Percentiles rank a stretch among this genome's conserved stretches.
These are phyloP conservation scores for Stephania japonica DNA, from an alignment of 164 flowering plant species.

Conservation along the genomic window DNA sequence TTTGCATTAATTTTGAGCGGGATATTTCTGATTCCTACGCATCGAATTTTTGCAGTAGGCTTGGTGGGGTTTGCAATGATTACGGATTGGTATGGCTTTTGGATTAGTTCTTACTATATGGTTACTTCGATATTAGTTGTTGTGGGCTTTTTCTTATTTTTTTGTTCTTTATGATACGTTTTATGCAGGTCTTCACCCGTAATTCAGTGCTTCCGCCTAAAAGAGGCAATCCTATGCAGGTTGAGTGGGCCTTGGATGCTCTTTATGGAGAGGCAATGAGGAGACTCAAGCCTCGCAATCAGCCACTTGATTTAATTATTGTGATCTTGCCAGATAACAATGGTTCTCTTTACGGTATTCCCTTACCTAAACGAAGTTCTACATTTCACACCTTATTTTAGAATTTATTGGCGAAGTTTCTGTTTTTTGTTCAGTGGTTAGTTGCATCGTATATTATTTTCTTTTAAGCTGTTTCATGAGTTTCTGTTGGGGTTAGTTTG, in stretches of 20 bases:
- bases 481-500: no score
- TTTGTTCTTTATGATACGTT: no score
- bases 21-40: background rate
- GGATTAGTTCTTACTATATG: background rate
- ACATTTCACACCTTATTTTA: no score
- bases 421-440: background rate
- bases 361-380: background rate
- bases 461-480: no score
- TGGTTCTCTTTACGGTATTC: conserved; percentile 7
- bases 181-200: conserved; percentile 35
- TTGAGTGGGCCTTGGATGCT: conserved; percentile 41
- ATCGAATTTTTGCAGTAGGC: background rate
- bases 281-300: conserved; percentile 22
- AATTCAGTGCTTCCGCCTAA: conserved; percentile 43
- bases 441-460: background rate
- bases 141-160: background rate
- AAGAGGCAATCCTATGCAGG: conserved; percentile 41
- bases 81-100: background rate
- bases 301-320: conserved; percentile 4
- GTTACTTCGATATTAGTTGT: background rate
- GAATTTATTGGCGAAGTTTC: background rate
- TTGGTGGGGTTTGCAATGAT: background rate
- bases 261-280: conserved; percentile 25
- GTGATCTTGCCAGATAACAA: conserved; percentile 10
- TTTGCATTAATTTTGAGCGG: background rate